Conservation (phyloP, 2,329 filamentous ascomycete genomes). For the Curvularia lunata region DNA sequence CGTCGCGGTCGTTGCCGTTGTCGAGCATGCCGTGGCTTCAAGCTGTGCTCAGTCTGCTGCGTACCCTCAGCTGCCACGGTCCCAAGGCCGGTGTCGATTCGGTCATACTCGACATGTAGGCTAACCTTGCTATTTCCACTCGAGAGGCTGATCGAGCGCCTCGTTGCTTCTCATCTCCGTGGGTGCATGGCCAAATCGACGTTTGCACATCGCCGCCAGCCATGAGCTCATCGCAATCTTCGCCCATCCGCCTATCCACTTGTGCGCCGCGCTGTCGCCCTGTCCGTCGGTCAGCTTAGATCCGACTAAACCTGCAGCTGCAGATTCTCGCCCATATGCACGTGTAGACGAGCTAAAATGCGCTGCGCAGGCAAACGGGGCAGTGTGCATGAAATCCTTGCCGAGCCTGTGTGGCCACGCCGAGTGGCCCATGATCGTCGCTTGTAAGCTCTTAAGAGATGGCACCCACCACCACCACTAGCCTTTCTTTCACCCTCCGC, state of each 20-base stretch:
- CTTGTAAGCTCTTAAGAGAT: conserved; percentile 48
- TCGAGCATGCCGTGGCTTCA: conserved; percentile 6
- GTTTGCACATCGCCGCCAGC: conserved; percentile 27
- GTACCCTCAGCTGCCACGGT: conserved; percentile 41
- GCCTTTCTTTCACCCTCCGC: conserved; percentile 49
- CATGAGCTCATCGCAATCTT: conserved; percentile 46
- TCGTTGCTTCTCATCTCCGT: conserved; percentile 44
- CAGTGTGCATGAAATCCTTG: conserved; percentile 49
- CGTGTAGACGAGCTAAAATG: conserved; percentile 45
- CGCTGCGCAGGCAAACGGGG: conserved; percentile 48
- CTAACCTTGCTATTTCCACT: conserved; percentile 40
- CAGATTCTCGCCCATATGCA: conserved; percentile 47
- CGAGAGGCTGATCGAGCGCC: conserved; percentile 36
- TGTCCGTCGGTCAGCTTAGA: conserved; percentile 47
- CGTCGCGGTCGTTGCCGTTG: conserved; percentile 10
- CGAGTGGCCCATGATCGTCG: conserved; percentile 42
- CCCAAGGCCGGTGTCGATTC: conserved; percentile 12
- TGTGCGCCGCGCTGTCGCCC: conserved; percentile 39
- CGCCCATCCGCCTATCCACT: conserved; percentile 42
- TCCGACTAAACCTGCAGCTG: conserved; percentile 47
- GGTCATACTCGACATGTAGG: conserved; percentile 21
- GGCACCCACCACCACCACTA: conserved; percentile 47
- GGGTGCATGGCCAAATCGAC: conserved; percentile 33
- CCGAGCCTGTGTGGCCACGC: conserved; percentile 45
- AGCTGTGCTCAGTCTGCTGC: conserved; percentile 20